A percentile compares a stretch with the other conserved stretches of the same genome.
These are phyloP conservation scores for Sporothrix curviconia DNA, from an alignment of 2,329 filamentous ascomycete species.

Conservation along the genomic window DNA sequence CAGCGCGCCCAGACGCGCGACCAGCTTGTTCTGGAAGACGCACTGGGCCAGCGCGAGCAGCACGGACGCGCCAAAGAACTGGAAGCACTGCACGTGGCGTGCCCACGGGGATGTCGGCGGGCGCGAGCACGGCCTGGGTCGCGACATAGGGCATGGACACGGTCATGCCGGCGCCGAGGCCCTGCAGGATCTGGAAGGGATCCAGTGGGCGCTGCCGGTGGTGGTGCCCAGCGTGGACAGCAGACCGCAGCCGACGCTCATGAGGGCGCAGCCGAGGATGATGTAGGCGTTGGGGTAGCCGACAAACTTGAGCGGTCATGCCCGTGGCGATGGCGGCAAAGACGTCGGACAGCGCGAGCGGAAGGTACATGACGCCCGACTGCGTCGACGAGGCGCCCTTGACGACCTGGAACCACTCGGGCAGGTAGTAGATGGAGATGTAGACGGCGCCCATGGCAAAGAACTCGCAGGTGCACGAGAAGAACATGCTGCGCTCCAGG, in stretches of 20 bases:
- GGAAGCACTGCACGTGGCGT: constrained; percentile 52
- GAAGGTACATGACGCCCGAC: constrained; percentile 32
- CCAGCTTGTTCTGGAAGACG: constrained; percentile 58
- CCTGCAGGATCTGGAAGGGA: constrained; percentile 50
- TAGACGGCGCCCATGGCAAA: constrained; percentile 22
- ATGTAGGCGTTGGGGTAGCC: constrained; percentile 13
- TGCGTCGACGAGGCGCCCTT: constrained; percentile 23
- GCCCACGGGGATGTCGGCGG: constrained; percentile 41
- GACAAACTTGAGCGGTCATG: constrained; percentile 23
- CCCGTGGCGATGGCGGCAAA: constrained; percentile 22
- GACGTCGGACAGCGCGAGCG: constrained; percentile 23
- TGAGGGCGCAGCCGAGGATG: constrained; percentile 33
- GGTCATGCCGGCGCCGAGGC: constrained; percentile 38
- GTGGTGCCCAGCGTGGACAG: constrained; percentile 43
- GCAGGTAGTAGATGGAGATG: constrained; percentile 27
- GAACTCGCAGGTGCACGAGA: constrained; percentile 21
- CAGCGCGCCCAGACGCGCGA: constrained; percentile 22
- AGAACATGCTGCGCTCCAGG: constrained; percentile 21
- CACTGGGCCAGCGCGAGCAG: constrained; percentile 49
- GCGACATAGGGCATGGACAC: constrained; percentile 41
- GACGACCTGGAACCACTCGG: constrained; percentile 35
- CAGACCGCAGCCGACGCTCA: constrained; percentile 42
- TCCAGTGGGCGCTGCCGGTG: constrained; percentile 42
- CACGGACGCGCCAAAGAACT: constrained; percentile 53
- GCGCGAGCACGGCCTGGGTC: constrained; percentile 44